A percentile compares a stretch with the other conserved stretches of the same genome.
These are phyloP conservation scores for Septoria petroselini DNA, from an alignment of 2,329 filamentous ascomycete genomes.

Conservation along the genomic window DNA sequence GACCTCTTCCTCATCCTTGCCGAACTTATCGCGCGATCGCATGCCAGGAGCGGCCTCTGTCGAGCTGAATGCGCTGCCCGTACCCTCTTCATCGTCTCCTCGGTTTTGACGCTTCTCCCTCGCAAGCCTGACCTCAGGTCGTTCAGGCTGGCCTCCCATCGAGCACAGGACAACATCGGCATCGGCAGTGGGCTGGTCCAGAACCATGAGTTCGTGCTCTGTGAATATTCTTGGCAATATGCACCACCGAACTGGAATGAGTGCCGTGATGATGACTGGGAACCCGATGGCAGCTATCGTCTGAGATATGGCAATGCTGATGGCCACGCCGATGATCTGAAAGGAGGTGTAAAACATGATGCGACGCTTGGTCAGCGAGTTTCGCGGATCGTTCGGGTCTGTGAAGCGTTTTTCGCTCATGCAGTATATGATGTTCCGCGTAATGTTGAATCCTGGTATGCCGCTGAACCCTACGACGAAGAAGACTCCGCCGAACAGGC, in stretches of 20 bases:
- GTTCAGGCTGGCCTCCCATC: conserved; percentile 49
- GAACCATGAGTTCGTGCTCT: conserved; percentile 46
- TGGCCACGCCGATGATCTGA: conserved; percentile 52
- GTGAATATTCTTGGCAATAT: conserved; percentile 53
- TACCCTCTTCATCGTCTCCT: conserved; percentile 28
- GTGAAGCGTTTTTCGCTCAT: conserved; percentile 48
- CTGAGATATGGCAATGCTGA: conserved; percentile 58
- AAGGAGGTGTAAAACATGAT: conserved; percentile 52
- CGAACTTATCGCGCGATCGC: conserved; percentile 27
- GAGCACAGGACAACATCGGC: conserved; percentile 54
- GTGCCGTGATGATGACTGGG: conserved; percentile 55
- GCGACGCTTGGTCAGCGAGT: conserved; percentile 44
- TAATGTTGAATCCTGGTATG: conserved; percentile 54
- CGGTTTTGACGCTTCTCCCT: conserved; percentile 25
- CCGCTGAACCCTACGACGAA: conserved; percentile 56
- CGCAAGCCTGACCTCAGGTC: conserved; percentile 38
- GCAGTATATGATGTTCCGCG: conserved; percentile 51
- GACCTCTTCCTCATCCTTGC: conserved; percentile 28
- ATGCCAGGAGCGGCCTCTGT: conserved; percentile 19
- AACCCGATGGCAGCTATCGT: conserved; percentile 60
- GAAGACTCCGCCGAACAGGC: conserved; percentile 54
- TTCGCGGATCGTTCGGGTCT: conserved; percentile 48
- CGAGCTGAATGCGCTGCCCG: conserved; percentile 24
- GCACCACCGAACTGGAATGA: conserved; percentile 55
- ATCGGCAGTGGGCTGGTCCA: conserved; percentile 56